Conservation (phyloP, 441 rosid genomes). For the Breynia disticha region DNA sequence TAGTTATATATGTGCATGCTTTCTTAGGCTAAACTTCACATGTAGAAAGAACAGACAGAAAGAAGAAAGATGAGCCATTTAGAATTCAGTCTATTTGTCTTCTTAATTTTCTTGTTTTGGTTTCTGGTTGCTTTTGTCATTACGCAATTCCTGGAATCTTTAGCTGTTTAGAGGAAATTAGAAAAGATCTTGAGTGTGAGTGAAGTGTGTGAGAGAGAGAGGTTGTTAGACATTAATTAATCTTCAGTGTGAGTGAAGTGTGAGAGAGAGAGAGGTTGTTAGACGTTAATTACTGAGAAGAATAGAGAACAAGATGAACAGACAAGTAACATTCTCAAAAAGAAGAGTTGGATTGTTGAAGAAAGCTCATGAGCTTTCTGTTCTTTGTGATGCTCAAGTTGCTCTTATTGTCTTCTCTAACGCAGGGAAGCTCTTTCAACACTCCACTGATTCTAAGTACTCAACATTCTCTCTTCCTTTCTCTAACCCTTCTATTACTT, state of each 20-base stretch:
- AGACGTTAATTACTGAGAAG: background rate
- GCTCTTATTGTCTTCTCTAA: constrained; percentile 15
- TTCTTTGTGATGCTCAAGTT: constrained; percentile 58
- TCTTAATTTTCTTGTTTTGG: background rate
- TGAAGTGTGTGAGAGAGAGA: background rate
- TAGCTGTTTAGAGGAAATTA: no score
- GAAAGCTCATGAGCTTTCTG: constrained; percentile 76
- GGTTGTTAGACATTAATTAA: background rate
- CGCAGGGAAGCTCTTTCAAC: background rate
- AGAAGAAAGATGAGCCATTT: background rate
- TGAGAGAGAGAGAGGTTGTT: background rate
- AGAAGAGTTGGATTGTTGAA: constrained; percentile 52
- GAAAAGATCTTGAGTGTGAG: background rate
- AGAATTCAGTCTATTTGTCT: no score
- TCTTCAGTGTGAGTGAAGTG: background rate
- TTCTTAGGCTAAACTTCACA: background rate
- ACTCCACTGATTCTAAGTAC: background rate
- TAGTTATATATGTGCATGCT: background rate
- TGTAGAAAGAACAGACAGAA: background rate
- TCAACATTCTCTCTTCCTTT: background rate
- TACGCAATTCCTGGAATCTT: no score
- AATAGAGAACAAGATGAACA: constrained; percentile 41
- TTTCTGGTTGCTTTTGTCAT: background rate
- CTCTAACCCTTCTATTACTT: no score
- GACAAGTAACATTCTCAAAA: constrained; percentile 71